Percentiles rank a stretch among this genome's conserved stretches.
Conservation (phyloP, 176 grass and related monocot genomes). For the Triticum turgidum region DNA sequence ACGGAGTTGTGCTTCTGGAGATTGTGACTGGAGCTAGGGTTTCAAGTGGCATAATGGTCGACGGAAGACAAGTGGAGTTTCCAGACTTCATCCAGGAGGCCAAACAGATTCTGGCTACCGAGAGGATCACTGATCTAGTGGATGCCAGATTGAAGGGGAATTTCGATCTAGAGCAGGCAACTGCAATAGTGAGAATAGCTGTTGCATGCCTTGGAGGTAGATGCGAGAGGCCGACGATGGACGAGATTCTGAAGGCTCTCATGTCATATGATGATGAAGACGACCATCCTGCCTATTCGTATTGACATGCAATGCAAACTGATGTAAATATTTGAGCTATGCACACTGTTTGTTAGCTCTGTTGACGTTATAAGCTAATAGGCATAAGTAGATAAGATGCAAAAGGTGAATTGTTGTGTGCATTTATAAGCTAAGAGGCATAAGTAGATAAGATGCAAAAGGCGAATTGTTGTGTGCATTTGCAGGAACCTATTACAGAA, state of each 20-base stretch:
- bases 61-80: slow-evolving; percentile 29
- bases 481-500: slow-evolving; percentile 12
- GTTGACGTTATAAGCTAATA: slow-evolving; percentile 7
- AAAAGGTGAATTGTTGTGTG: not conserved
- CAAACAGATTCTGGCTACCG: slow-evolving; percentile 34
- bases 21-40: slow-evolving; percentile 60
- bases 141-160: slow-evolving; percentile 45
- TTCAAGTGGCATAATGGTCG: slow-evolving; percentile 33
- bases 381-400: not conserved
- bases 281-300: slow-evolving; percentile 47
- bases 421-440: not conserved
- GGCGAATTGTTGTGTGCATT: not conserved
- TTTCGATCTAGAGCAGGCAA: slow-evolving; percentile 49
- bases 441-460: not conserved
- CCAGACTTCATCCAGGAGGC: slow-evolving; percentile 34
- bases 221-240: slow-evolving; percentile 63
- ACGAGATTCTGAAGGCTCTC: slow-evolving; percentile 53
- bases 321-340: not conserved
- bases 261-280: slow-evolving; percentile 51
- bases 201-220: slow-evolving; percentile 58
- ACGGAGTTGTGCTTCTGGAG: slow-evolving; percentile 64
- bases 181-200: slow-evolving; percentile 49
- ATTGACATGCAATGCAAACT: slow-evolving; percentile 34
- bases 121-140: slow-evolving; percentile 44
- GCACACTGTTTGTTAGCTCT: not conserved